These are phyloP conservation scores for Tinospora cordifolia DNA, from an alignment of 164 flowering plant species.

Conservation along the genomic window DNA sequence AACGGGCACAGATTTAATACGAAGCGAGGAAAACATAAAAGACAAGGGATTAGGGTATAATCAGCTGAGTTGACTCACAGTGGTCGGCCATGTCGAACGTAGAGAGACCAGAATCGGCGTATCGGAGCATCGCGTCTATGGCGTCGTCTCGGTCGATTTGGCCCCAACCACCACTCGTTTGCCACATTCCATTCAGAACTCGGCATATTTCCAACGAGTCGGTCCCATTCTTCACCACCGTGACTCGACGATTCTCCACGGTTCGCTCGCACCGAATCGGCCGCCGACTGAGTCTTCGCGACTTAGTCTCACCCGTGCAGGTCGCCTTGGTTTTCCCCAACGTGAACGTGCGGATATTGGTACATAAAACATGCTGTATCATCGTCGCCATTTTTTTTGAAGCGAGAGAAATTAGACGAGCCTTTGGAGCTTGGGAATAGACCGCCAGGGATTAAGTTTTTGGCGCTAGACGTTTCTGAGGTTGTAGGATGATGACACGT, in stretches of 20 bases:
- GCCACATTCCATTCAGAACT: slow-evolving; percentile 94
- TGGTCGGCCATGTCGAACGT: slow-evolving; percentile 97
- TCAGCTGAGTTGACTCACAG: slow-evolving; percentile 31
- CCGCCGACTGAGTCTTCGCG: slow-evolving; percentile 5
- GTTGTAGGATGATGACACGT: not conserved
- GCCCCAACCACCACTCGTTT: slow-evolving; percentile 96
- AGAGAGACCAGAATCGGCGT: slow-evolving; percentile 77
- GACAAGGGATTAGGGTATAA: slow-evolving; percentile 1
- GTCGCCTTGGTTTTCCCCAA: not conserved
- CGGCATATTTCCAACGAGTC: slow-evolving; percentile 79
- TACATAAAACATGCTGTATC: slow-evolving; percentile 13
- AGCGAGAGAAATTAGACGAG: not conserved
- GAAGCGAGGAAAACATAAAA: not conserved
- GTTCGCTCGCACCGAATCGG: slow-evolving; percentile 5
- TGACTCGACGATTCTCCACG: slow-evolving; percentile 22
- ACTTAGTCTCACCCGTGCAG: not conserved
- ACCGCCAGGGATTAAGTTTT: slow-evolving; percentile 6
- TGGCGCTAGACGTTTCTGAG: not conserved
- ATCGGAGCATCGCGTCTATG: slow-evolving; percentile 80
- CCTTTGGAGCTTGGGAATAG: not conserved
- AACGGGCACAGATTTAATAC: not conserved
- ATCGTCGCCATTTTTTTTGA: slow-evolving; percentile 12
- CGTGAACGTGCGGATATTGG: slow-evolving; percentile 11
- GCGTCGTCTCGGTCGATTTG: slow-evolving; percentile 71
- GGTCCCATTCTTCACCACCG: slow-evolving; percentile 51